A percentile compares a stretch with the other conserved stretches of the same genome.
phyloP scores from a whole-genome alignment of 1,139 yeast species.

The Komagataea norvegica region DNA sequence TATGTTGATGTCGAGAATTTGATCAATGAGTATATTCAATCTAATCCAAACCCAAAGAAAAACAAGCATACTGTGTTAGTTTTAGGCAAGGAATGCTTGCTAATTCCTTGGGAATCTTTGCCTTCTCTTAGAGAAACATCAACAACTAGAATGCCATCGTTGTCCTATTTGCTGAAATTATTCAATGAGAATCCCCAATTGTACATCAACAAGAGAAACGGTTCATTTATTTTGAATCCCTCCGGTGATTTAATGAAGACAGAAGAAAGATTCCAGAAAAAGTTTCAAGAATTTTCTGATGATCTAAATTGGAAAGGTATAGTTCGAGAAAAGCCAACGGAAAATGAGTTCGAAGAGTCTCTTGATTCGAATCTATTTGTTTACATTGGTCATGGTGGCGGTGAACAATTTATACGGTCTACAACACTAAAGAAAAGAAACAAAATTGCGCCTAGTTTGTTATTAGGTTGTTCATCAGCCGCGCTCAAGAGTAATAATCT shows the following conservation, averaged over 20 bases:
- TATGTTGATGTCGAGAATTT: slow-evolving; percentile 47
- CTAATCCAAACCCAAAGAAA: slow-evolving; percentile 17
- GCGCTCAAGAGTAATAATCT: slow-evolving; percentile 53
- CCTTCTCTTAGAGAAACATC: slow-evolving; percentile 49
- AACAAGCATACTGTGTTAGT: slow-evolving; percentile 59
- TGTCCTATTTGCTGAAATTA: slow-evolving; percentile 42
- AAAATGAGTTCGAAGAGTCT: slow-evolving; percentile 39
- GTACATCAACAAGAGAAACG: slow-evolving; percentile 28
- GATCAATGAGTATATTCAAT: slow-evolving; percentile 31
- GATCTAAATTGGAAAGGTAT: slow-evolving; percentile 50
- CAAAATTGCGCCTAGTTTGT: slow-evolving; percentile 60
- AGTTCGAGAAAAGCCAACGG: slow-evolving; percentile 53
- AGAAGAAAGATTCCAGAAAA: slow-evolving; percentile 50
- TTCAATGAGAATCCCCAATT: slow-evolving; percentile 30
- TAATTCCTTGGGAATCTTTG: slow-evolving; percentile 87
- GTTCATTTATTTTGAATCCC: slow-evolving; percentile 72
- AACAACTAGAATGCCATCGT: slow-evolving; percentile 73
- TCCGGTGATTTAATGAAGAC: slow-evolving; percentile 71
- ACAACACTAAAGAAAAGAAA: slow-evolving; percentile 41
- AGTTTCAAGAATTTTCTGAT: slow-evolving; percentile 32
- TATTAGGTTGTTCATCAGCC: slow-evolving; percentile 94
- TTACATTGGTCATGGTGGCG: slow-evolving; percentile 94
- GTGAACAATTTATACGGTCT: slow-evolving; percentile 70
- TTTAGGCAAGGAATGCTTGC: slow-evolving; percentile 57
- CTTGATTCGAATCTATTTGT: slow-evolving; percentile 54